A percentile compares a stretch with the other conserved stretches of the same genome.
phyloP scores from a whole-genome alignment of 495 filamentous ascomycete species.

The Talaromyces adpressus region DNA sequence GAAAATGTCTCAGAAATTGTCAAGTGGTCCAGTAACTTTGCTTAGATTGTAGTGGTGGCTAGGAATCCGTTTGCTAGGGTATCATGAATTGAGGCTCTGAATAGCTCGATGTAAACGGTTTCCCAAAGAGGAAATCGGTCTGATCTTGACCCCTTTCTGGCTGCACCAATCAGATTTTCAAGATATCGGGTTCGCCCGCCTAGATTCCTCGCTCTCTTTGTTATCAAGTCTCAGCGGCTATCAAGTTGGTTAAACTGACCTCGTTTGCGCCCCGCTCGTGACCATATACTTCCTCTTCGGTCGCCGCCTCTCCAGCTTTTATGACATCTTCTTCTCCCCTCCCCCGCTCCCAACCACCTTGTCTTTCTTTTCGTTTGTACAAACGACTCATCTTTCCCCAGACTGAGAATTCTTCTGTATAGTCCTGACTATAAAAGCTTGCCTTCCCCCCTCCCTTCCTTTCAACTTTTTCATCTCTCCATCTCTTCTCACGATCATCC shows the following conservation, averaged over 20 bases:
- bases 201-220: not conserved
- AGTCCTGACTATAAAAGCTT: not conserved
- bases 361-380: not conserved
- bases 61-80: not conserved
- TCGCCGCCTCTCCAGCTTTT: slow-evolving; percentile 1
- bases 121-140: not conserved
- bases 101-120: not conserved
- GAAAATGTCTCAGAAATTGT: not conserved
- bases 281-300: not conserved
- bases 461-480: not conserved
- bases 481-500: slow-evolving; percentile 6
- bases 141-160: not conserved
- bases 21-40: not conserved
- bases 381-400: not conserved
- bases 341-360: not conserved
- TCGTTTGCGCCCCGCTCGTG: not conserved
- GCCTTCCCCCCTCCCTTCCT: slow-evolving; percentile 4
- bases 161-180: not conserved
- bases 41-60: not conserved
- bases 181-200: not conserved
- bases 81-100: not conserved
- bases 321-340: not conserved
- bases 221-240: not conserved
- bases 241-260: not conserved
- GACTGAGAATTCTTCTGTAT: not conserved